phyloP scores from a whole-genome alignment of 1,284 basidiomycete genomes.

The Tylopilus sp. region DNA sequence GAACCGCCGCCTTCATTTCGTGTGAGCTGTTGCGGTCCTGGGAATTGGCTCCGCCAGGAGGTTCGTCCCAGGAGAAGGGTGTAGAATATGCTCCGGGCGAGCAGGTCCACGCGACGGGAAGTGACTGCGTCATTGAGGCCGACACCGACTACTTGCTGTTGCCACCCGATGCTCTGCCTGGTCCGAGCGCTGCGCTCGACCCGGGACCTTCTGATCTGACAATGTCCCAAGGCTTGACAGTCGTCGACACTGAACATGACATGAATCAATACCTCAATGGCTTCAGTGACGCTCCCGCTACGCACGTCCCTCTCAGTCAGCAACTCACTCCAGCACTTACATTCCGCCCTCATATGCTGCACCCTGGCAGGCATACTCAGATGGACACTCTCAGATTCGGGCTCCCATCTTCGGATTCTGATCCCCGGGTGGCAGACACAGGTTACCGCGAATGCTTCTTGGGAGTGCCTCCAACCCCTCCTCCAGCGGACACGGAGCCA shows the following conservation, averaged over 20 bases:
- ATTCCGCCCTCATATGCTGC: constrained; percentile 8
- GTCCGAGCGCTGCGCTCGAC: background rate
- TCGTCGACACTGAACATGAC: constrained; percentile 18
- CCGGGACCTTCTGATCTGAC: background rate
- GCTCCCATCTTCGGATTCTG: constrained; percentile 7
- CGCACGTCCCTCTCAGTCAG: constrained; percentile 2
- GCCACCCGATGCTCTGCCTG: background rate
- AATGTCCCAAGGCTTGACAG: background rate
- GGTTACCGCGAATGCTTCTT: constrained; percentile 20
- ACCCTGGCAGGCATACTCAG: background rate
- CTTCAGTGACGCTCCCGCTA: constrained; percentile 23
- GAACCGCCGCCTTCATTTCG: constrained; percentile 14
- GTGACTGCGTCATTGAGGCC: background rate
- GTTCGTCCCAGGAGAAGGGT: background rate
- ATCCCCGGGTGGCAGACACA: constrained; percentile 5
- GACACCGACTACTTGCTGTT: background rate
- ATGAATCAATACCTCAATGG: constrained; percentile 31
- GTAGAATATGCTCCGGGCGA: background rate
- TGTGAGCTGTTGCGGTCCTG: constrained; percentile 14
- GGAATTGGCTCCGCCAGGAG: constrained; percentile 13
- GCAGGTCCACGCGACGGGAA: background rate
- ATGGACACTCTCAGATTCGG: constrained; percentile 2
- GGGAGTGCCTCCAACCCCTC: constrained; percentile 30
- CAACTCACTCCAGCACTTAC: constrained; percentile 2
- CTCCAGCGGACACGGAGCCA: background rate